phyloP scores from a whole-genome alignment of 225 moss, liverwort and hornwort species.

The Takakia lepidozioides region DNA sequence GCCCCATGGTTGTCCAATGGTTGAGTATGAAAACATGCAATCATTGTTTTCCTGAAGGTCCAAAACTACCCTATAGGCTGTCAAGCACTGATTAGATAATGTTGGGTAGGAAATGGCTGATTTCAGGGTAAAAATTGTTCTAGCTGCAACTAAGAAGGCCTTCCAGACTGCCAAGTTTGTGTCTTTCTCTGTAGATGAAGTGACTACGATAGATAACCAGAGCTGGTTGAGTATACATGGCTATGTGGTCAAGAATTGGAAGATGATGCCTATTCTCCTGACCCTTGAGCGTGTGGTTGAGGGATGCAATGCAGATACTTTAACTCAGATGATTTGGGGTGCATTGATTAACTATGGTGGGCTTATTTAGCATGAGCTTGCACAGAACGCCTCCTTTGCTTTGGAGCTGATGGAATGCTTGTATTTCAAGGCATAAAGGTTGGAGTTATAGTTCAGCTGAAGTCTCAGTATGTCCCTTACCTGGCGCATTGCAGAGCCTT shows the following conservation, averaged over 20 bases:
- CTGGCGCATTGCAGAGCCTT: no score
- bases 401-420: no score
- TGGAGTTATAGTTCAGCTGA: no score
- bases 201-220: background rate
- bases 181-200: background rate
- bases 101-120: background rate
- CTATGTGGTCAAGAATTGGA: background rate
- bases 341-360: no score
- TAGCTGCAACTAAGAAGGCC: background rate
- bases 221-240: background rate
- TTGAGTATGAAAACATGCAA: background rate
- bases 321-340: no score
- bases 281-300: background rate
- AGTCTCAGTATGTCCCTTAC: no score
- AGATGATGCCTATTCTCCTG: background rate
- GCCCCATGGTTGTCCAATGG: background rate
- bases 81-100: background rate
- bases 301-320: no score
- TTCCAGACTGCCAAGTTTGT: background rate
- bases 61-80: background rate
- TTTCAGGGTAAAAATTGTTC: background rate
- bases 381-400: no score
- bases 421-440: no score
- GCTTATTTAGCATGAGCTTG: no score
- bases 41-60: background rate